A percentile compares a stretch with the other conserved stretches of the same genome.
phyloP scores from a whole-genome alignment of 495 filamentous ascomycete species.

The Podospora fimiseda region DNA sequence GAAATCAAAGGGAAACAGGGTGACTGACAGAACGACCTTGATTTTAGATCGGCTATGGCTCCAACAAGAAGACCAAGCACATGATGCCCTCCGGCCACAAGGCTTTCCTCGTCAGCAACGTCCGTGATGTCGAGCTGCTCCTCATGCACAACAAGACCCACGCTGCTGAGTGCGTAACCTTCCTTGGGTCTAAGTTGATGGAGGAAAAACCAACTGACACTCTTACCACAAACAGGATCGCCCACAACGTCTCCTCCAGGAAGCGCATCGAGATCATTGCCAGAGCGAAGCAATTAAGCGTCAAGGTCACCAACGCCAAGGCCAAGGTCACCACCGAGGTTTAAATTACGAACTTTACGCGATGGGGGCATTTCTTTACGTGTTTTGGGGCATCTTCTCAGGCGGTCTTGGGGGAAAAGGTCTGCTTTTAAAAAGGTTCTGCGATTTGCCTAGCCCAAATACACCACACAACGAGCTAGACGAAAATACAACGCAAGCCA shows the following conservation, averaged over 20 bases:
- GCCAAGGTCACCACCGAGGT: constrained; percentile 96
- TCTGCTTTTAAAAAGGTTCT: constrained; percentile 27
- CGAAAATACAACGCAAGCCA: constrained; percentile 15
- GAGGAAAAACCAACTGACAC: not conserved
- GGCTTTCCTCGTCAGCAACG: constrained; percentile 97
- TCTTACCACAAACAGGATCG: constrained; percentile 58
- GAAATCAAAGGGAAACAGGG: constrained; percentile 1
- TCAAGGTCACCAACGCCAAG: constrained; percentile 99
- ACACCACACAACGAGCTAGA: constrained; percentile 25
- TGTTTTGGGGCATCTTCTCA: constrained; percentile 30
- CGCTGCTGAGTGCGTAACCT: constrained; percentile 82
- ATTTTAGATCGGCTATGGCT: constrained; percentile 87
- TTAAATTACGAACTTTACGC: constrained; percentile 44
- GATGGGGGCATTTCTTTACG: constrained; percentile 25
- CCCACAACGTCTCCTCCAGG: constrained; percentile 91
- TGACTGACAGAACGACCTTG: constrained; percentile 14
- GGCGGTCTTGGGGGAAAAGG: constrained; percentile 28
- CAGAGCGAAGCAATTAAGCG: constrained; percentile 91
- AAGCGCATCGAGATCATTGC: constrained; percentile 97
- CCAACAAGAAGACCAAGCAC: constrained; percentile 97
- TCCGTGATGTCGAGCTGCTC: constrained; percentile 89
- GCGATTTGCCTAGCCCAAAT: constrained; percentile 24
- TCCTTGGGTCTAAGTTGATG: not conserved
- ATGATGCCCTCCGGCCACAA: constrained; percentile 99
- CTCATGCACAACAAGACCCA: constrained; percentile 99